Evolutionary conservation across 495 filamentous ascomycete genomes (phyloP).

Genomic region (Wilcoxina mikolae): DNA sequence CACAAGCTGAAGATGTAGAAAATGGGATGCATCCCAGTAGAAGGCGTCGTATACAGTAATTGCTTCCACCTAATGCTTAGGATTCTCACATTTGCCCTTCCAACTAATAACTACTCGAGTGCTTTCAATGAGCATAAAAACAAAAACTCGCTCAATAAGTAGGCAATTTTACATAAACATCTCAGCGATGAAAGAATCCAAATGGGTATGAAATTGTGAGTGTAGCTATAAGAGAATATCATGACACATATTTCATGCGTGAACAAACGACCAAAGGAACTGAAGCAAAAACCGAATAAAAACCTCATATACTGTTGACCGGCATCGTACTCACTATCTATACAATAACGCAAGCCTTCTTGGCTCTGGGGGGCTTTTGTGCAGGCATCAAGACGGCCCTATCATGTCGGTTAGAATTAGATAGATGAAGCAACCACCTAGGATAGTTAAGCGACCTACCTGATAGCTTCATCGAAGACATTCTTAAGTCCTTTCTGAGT

Average conservation of each 20-base stretch:
- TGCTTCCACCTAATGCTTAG: background rate
- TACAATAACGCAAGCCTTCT: constrained; percentile 3
- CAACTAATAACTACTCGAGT: background rate
- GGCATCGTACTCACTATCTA: background rate
- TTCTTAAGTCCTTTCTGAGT: constrained; percentile 94
- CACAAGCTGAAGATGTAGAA: constrained; percentile 42
- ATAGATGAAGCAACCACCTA: background rate
- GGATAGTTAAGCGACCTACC: constrained; percentile 36
- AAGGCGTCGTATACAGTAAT: constrained; percentile 9
- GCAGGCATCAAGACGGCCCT: constrained; percentile 29
- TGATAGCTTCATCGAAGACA: constrained; percentile 94
- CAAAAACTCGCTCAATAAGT: background rate
- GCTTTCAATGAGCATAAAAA: background rate
- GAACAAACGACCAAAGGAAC: constrained; percentile 2
- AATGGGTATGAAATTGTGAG: background rate
- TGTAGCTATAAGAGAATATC: background rate
- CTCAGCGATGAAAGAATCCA: constrained; percentile 15
- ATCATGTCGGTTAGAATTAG: background rate
- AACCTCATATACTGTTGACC: background rate
- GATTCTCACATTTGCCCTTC: background rate
- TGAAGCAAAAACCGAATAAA: background rate
- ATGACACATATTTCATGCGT: background rate
- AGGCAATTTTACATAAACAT: constrained; percentile 2
- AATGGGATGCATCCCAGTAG: constrained; percentile 29
- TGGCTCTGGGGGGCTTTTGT: background rate